Evolutionary conservation across 2,329 filamentous ascomycete species (phyloP), one percentile per base, ranked within the genome.

Genomic region (Diaporthe longicolla): DNA sequence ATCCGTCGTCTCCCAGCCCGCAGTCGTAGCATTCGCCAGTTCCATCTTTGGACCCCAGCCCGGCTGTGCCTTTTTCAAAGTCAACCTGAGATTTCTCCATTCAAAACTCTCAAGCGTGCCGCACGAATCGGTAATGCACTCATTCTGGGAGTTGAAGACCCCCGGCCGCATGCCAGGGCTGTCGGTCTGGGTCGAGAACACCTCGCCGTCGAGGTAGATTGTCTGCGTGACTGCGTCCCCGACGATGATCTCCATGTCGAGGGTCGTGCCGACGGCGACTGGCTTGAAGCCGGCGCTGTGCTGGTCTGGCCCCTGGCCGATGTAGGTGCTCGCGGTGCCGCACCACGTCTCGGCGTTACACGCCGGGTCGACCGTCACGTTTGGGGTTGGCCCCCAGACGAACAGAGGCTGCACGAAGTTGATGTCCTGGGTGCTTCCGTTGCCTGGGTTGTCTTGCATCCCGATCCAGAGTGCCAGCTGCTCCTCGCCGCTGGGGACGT

Each of bases 341-440:
- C 59, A 63, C 59, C 59, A 63, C 1, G 40, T 48, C 24, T 29
- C 59, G 9, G 59, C 4, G 17, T 48, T 48, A 19, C 59, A 63
- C 4, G 24, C 59, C 1, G 59, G 59, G 59, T 63, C 59, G 24
- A 63, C 59, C 0, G 24, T 29, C 37, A 63, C 40, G 40, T 63
- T 48, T 1, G 59, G 13, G 24, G 40, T 63, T 13, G 59, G 40
- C 9, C 59, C 40, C 59, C 59, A 63, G 37, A 63, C 59, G 5
- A 63, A 24, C 4, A 63, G 40, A 3, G 59, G 59, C 40, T 65
- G 59, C 1, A 65, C 59, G 8, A 35, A 48, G 5, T 48, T 65
- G 26, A 65, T 65, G 26, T 65, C 26, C 19, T 48, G 59, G 26
- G 59, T 65, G 59, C 59, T 48, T 40, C 59, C 40, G 43, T 48